These are phyloP conservation scores for Chrysosporium keratinophilum DNA, from an alignment of 2,329 filamentous ascomycete species.

Conservation along the genomic window DNA sequence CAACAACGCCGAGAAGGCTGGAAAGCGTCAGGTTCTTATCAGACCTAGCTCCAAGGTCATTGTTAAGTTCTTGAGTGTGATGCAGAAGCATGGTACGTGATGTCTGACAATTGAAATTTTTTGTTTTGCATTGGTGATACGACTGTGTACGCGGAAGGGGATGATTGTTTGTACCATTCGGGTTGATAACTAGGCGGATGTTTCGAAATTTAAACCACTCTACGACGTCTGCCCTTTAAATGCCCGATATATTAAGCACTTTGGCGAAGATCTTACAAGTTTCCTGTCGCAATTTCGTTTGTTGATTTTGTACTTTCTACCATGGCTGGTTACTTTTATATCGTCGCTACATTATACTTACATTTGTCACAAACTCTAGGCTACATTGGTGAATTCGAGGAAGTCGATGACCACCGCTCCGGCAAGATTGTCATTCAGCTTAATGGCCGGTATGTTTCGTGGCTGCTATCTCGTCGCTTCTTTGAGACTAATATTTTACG, in stretches of 20 bases:
- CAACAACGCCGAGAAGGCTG: conserved; percentile 99
- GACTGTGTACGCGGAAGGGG: not conserved
- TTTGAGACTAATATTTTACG: conserved; percentile 1
- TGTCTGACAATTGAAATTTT: conserved; percentile 10
- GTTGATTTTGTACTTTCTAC: conserved; percentile 31
- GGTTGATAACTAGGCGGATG: conserved; percentile 99
- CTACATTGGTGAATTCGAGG: conserved; percentile 99
- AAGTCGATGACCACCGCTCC: conserved; percentile 98
- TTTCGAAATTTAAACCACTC: conserved; percentile 53
- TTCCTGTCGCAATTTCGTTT: conserved; percentile 46
- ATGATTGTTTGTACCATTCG: conserved; percentile 46
- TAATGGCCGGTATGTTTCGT: conserved; percentile 62
- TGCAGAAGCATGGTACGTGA: conserved; percentile 97
- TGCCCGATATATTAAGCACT: conserved; percentile 83
- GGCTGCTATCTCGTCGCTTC: not conserved
- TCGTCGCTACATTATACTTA: conserved; percentile 74
- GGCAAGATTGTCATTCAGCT: conserved; percentile 99
- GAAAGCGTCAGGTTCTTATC: conserved; percentile 99
- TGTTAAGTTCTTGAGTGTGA: conserved; percentile 96
- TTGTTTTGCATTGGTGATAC: not conserved
- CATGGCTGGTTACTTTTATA: conserved; percentile 88
- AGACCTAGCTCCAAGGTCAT: conserved; percentile 99
- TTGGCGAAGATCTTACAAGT: conserved; percentile 92
- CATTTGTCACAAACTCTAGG: conserved; percentile 46
- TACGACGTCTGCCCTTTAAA: conserved; percentile 99